Conservation (phyloP, 2,329 filamentous ascomycete genomes). For the Epichloe gansuensis region DNA sequence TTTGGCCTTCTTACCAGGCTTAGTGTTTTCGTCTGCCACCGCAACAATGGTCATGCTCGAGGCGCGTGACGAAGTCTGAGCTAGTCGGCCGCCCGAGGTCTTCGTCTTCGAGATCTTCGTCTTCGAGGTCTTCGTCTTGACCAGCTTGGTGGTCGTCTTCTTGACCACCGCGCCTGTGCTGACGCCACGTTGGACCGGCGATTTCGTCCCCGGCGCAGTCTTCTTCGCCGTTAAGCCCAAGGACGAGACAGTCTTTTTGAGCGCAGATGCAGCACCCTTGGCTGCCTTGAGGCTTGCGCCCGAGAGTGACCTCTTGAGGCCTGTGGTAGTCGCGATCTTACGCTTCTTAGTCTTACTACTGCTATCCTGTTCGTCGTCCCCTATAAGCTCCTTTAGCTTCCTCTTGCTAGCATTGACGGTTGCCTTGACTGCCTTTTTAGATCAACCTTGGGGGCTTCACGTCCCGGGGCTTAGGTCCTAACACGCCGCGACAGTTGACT, state of each 20-base stretch:
- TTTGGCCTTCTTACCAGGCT: slow-evolving; percentile 1
- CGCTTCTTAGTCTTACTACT: slow-evolving; percentile 38
- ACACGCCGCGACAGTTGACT: slow-evolving; percentile 50
- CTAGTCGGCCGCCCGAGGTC: slow-evolving; percentile 4
- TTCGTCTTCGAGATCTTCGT: neutral
- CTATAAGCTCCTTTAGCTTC: slow-evolving; percentile 42
- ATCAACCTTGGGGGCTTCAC: slow-evolving; percentile 36
- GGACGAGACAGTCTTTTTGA: slow-evolving; percentile 22
- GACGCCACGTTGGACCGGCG: slow-evolving; percentile 14
- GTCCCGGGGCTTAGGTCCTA: slow-evolving; percentile 49
- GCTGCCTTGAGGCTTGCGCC: slow-evolving; percentile 23
- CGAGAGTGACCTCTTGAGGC: slow-evolving; percentile 24
- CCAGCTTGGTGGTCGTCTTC: slow-evolving; percentile 16
- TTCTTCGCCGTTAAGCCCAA: slow-evolving; percentile 14
- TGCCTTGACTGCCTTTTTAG: slow-evolving; percentile 27
- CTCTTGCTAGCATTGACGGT: slow-evolving; percentile 39
- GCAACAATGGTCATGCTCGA: slow-evolving; percentile 12
- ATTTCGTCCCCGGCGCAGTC: slow-evolving; percentile 1
- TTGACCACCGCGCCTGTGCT: slow-evolving; percentile 16
- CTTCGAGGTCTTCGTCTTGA: slow-evolving; percentile 7
- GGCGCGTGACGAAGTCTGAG: slow-evolving; percentile 6
- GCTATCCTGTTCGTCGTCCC: slow-evolving; percentile 24
- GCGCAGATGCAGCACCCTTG: slow-evolving; percentile 24
- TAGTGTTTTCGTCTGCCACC: slow-evolving; percentile 3
- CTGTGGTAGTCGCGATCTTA: slow-evolving; percentile 22